Conservation (phyloP, 306 rosid genomes). For the Purshia tridentata region DNA sequence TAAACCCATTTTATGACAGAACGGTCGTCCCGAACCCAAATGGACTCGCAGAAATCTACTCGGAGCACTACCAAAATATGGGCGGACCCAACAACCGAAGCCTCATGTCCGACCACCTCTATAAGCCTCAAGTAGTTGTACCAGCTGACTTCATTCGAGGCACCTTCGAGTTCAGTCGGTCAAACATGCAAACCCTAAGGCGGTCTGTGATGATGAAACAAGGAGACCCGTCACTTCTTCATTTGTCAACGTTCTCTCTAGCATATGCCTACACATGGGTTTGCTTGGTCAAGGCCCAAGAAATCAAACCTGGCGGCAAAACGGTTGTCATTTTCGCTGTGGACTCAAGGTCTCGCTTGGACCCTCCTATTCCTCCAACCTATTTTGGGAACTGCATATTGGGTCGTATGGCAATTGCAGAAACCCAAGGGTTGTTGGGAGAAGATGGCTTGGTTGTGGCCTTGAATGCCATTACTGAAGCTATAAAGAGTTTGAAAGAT, state of each 20-base stretch:
- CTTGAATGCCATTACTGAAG: not conserved
- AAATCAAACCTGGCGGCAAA: not conserved
- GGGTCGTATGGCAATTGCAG: not conserved
- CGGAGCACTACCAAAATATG: not conserved
- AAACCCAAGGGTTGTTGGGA: conserved; percentile 7
- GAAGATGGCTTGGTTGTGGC: conserved; percentile 8
- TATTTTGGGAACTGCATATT: conserved; percentile 25
- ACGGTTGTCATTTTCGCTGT: not conserved
- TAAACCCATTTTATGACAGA: conserved; percentile 37
- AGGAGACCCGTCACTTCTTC: not conserved
- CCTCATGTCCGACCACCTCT: conserved; percentile 1
- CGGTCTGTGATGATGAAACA: too few species aligned
- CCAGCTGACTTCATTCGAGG: conserved; percentile 16
- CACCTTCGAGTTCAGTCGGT: conserved; percentile 22
- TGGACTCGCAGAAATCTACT: not conserved
- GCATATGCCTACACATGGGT: conserved; percentile 29
- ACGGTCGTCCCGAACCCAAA: conserved; percentile 17
- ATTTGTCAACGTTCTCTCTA: conserved; percentile 28
- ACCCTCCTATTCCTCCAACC: not conserved
- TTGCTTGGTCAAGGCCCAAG: conserved; percentile 27
- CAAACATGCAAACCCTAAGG: not conserved
- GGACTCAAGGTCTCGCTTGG: conserved; percentile 5
- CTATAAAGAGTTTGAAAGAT: conserved; percentile 6
- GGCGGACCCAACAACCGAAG: conserved; percentile 30
- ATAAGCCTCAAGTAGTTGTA: not conserved